Base-by-base conservation (phyloP, 2,329 filamentous ascomycete species). In the Ophiobolus disseminans region DNA sequence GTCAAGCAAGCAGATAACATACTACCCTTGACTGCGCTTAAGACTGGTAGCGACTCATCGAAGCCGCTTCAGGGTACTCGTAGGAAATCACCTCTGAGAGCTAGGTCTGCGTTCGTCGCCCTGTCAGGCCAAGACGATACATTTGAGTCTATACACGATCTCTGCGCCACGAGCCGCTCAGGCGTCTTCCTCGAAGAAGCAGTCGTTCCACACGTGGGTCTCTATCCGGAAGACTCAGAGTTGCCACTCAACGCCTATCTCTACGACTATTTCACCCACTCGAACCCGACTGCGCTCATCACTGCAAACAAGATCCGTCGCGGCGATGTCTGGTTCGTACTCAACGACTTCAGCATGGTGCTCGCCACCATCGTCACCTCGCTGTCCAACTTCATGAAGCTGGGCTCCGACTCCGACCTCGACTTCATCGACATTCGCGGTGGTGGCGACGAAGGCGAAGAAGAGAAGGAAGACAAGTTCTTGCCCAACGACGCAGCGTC, bases 211-310 rank as follows among this genome's bases (percentile, higher is more conserved):
- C 83, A 88, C 64, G 78, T 91, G 4, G 78, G 80, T 4, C 73
- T 90, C 9, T 82, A 82, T 57, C 82, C 83, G 0, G 75, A 84
- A 20, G 82, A 87, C 43, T 67, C 72, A 4, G 66, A 74, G 2
- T 76, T 78, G 10, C 81, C 81, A 0, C 77, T 85, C 50, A 90
- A 90, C 56, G 84, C 85, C 0, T 89, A 89, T 62, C 73, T 92
- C 0, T 84, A 87, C 50, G 87, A 92, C 68, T 93, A 91, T 72
- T 91, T 84, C 78, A 88, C 85, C 69, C 86, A 92, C 59, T 88
- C 88, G 3, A 83, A 87, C 62, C 68, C 86, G 17, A 66, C 77
- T 1, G 80, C 84, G 0, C 73, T 92, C 2, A 81, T 82, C 10
- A 73, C 70, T 0, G 86, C 85, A 22, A 92, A 93, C 64, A 78